Evolutionary conservation across 495 filamentous ascomycete species (phyloP), one percentile per base, ranked within the genome.

Genomic region (Aspergillus bridgeri): DNA sequence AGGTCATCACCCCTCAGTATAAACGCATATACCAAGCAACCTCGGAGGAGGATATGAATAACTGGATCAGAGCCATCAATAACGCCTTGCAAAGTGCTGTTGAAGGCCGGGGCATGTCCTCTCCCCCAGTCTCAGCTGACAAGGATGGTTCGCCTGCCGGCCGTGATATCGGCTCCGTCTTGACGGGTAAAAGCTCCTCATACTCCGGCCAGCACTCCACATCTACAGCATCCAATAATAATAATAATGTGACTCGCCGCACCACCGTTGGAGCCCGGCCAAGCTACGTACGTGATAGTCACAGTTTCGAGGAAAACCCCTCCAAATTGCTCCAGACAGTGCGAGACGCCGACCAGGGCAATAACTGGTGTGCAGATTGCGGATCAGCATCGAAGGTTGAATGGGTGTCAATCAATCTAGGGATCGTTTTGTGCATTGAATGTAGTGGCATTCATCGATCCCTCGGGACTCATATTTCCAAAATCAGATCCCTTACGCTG

Each of bases 391-490:
- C 86, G 61, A 97, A 96, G 71, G 90, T 95, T 18, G 95, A 99
- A 70, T 99, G 94, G 94, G 94, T 96, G 42, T 97, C 93, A 2
- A 96, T 99, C 69, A 99, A 99, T 63, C 82, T 99, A 3, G 95
- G 89, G 25, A 96, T 98, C 53, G 86, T 98, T 27, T 81, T 99
- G 17, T 99, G 94, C 74, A 99, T 99, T 60, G 94, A 99, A 70
- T 99, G 94, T 72, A 94, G 91, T 65, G 94, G 94, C 64, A 96
- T 99, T 56, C 94, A 99, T 73, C 87, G 94, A 21, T 98, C 94
- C 9, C 81, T 99, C 2, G 94, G 94, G 7, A 99, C 94, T 3
- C 94, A 99, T 69, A 96, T 99, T 59, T 95, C 92, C 68, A 99
- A 99, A 75, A 85, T 99, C 21, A 87, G 94, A 29, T 98, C 94